phyloP scores from a whole-genome alignment of 176 grass and related monocot genomes.

The Microstegium vimineum region DNA sequence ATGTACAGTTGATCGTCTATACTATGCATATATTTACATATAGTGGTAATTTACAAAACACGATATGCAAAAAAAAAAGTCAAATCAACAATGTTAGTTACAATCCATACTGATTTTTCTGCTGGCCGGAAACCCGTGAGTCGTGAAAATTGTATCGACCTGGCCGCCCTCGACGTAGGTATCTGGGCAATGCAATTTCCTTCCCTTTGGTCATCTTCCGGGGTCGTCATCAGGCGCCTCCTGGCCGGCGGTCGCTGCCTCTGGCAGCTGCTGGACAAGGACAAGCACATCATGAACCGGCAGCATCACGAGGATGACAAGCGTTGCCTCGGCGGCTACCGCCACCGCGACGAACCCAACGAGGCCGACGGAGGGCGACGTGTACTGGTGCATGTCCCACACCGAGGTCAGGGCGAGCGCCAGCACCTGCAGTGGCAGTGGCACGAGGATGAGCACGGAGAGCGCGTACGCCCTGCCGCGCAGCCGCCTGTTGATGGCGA shows the following conservation, averaged over 20 bases:
- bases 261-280: conserved; percentile 8
- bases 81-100: too few species aligned
- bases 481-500: conserved; percentile 44
- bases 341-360: conserved; percentile 1
- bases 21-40: not conserved
- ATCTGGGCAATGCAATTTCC: not conserved
- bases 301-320: conserved; percentile 34
- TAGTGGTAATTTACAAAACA: not conserved
- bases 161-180: too few species aligned
- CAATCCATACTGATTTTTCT: too few species aligned
- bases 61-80: too few species aligned
- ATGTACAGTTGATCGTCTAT: not conserved
- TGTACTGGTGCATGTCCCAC: conserved; percentile 6
- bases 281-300: conserved; percentile 30
- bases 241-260: not conserved
- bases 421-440: conserved; percentile 37
- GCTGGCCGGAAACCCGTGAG: too few species aligned
- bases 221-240: not conserved
- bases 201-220: not conserved
- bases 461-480: conserved; percentile 33
- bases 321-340: not conserved
- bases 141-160: too few species aligned
- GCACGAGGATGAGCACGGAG: conserved; percentile 2
- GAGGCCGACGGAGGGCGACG: conserved; percentile 16
- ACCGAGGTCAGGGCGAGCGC: conserved; percentile 25